phyloP scores from a whole-genome alignment of 1,139 yeast species.

The Sugiyamaella xylanicola region DNA sequence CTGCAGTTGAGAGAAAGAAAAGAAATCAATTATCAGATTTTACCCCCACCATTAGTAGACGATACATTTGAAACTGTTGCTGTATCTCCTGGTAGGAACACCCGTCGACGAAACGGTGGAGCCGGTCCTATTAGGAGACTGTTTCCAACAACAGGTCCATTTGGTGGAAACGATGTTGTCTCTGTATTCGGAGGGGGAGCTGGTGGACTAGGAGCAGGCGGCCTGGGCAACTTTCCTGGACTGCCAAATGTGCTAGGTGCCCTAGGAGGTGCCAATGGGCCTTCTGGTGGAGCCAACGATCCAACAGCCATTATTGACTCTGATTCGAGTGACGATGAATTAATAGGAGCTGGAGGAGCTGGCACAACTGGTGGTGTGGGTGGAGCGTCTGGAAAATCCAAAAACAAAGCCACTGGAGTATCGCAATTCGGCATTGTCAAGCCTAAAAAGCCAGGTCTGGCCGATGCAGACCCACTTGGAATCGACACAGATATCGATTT shows the following conservation, averaged over 20 bases:
- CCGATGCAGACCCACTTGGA: conserved; percentile 95
- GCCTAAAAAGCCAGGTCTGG: conserved; percentile 60
- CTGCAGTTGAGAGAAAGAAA: conserved; percentile 71
- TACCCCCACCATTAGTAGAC: conserved; percentile 63
- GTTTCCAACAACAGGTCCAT: conserved; percentile 40
- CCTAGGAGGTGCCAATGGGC: conserved; percentile 15
- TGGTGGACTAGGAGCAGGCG: conserved; percentile 52
- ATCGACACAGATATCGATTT: conserved; percentile 92
- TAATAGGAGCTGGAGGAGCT: conserved; percentile 30
- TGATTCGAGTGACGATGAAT: conserved; percentile 68
- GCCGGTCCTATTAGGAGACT: conserved; percentile 34
- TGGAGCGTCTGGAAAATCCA: conserved; percentile 32
- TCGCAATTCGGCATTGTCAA: conserved; percentile 46
- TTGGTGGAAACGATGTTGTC: conserved; percentile 70
- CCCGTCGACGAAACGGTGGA: conserved; percentile 29
- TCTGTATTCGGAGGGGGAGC: conserved; percentile 96
- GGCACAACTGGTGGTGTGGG: conserved; percentile 43
- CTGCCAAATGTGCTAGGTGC: conserved; percentile 38
- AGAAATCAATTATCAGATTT: conserved; percentile 77
- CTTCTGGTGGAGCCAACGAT: conserved; percentile 23
- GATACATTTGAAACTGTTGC: conserved; percentile 45
- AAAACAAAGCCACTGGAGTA: conserved; percentile 41
- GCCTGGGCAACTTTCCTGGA: conserved; percentile 1
- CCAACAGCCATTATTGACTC: conserved; percentile 43
- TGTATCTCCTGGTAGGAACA: conserved; percentile 32